Evolutionary conservation across 768 basidiomycete species (phyloP).

Genomic region (Pisolithus sp.): DNA sequence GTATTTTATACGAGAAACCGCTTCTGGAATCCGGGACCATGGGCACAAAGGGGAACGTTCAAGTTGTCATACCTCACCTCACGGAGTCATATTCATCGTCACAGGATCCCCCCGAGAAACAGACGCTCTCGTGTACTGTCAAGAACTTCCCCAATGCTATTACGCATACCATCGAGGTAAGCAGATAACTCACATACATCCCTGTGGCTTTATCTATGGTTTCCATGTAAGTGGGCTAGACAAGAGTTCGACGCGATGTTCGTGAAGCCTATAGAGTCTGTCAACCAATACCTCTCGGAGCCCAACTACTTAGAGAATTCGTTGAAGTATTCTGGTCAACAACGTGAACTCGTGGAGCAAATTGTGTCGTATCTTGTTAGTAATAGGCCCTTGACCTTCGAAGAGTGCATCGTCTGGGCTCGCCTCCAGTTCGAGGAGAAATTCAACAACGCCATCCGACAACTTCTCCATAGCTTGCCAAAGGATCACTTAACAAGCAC

Average conservation of each 20-base stretch:
- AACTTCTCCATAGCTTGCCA: conserved; percentile 88
- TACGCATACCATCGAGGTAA: conserved; percentile 92
- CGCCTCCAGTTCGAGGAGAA: conserved; percentile 91
- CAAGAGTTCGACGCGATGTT: conserved; percentile 89
- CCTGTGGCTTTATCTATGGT: conserved; percentile 1
- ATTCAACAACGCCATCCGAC: conserved; percentile 89
- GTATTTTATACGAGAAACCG: conserved; percentile 94
- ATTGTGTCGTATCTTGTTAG: conserved; percentile 86
- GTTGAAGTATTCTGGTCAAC: conserved; percentile 87
- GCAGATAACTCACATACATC: conserved; percentile 10
- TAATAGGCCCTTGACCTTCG: conserved; percentile 90
- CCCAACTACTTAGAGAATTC: conserved; percentile 91
- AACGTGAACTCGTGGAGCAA: conserved; percentile 82
- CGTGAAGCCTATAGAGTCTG: conserved; percentile 88
- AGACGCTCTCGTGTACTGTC: conserved; percentile 93
- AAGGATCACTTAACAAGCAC: conserved; percentile 88
- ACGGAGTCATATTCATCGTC: conserved; percentile 97
- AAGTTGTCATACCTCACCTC: conserved; percentile 88
- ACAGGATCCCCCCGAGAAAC: conserved; percentile 98
- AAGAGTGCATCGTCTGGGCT: conserved; percentile 97
- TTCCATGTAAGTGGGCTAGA: conserved; percentile 71
- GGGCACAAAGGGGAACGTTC: conserved; percentile 96
- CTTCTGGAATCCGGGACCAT: conserved; percentile 96
- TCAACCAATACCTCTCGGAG: conserved; percentile 94
- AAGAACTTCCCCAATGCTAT: conserved; percentile 99